Evolutionary conservation across 192 early-diverging fungal genomes (phyloP), one percentile per base, ranked within the genome.

Genomic region (Backusella sp.): DNA sequence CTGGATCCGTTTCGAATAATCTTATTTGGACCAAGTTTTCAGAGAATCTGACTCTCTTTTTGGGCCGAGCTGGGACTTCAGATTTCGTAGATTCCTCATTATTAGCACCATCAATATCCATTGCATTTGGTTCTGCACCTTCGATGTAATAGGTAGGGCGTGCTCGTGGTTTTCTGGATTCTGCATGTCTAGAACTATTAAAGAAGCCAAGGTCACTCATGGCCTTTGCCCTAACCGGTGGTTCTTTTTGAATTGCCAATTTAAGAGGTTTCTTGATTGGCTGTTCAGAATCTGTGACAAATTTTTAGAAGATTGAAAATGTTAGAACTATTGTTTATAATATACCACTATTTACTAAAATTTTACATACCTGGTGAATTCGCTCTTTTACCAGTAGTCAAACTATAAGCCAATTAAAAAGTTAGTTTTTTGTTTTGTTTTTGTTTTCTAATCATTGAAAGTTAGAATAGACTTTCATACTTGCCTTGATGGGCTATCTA

Each of bases 1-100:
- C 72, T 37, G 72, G 72, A 65, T 73, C 62, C 23, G 26, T 73
- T 37, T 73, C 72, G 17, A 65, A 73, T 39, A 65, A 39, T 23
- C 56, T 52, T 9, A 73, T 73, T 17, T 73, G 53, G 21, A 73
- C 53, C 11, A 73, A 42, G 11, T 73, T 56, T n/a, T 73, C 72
- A 28, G 72, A 56, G 59, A 73, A 73, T 6, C 56, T 34, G 9
- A 73, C 72, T 28, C 35, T 73, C 15, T 73, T 73, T 8, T 56
- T 52, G 15, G 70, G 70, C 19, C 70, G 39, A 39, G 37, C 28
- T 19, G 72, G 15, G 1, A 56, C 21, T 37, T 35, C 35, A 0
- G 68, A 21, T 69, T 41, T 69, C 0, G 17, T 39, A 4, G 21
- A 0, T 23, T 23, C 36, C 37, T 69, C 68, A 12, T 21, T 41